Percentiles rank a stretch among this genome's conserved stretches.
Conservation (phyloP, 2,329 filamentous ascomycete species). For the Colletotrichum tabaci region DNA sequence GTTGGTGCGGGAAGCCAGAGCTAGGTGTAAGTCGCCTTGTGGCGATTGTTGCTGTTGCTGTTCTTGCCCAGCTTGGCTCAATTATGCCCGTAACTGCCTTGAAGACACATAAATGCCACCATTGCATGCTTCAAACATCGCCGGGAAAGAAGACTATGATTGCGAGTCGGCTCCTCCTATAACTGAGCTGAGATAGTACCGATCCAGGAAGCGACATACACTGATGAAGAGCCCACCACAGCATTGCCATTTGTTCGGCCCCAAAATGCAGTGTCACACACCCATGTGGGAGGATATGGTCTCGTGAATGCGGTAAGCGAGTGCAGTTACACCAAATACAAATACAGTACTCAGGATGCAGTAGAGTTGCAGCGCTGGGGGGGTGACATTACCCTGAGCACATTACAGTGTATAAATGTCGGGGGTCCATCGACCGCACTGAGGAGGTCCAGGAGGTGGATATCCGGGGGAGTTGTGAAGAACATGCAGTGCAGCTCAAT, state of each 20-base stretch:
- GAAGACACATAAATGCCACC: neutral
- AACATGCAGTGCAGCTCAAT: slow-evolving; percentile 12
- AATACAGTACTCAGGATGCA: neutral
- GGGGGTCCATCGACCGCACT: slow-evolving; percentile 10
- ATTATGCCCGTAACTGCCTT: neutral
- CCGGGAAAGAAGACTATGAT: neutral
- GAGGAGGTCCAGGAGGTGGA: slow-evolving; percentile 10
- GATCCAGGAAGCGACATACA: neutral
- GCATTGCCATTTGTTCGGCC: neutral
- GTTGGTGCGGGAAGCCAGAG: neutral
- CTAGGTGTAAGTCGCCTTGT: slow-evolving; percentile 4
- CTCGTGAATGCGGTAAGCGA: slow-evolving; percentile 15
- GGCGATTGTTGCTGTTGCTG: neutral
- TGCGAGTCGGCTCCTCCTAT: neutral
- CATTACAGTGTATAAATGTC: slow-evolving; percentile 16
- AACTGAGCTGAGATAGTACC: neutral
- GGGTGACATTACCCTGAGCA: neutral
- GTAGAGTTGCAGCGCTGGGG: slow-evolving; percentile 12
- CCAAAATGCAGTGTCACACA: slow-evolving; percentile 3
- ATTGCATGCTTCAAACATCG: neutral
- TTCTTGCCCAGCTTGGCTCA: neutral
- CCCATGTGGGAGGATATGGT: neutral
- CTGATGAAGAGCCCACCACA: neutral
- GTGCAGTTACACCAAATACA: slow-evolving; percentile 17
- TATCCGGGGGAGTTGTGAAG: slow-evolving; percentile 26